phyloP scores from a whole-genome alignment of 257 asterid species.

The Ajuga chamaepitys region DNA sequence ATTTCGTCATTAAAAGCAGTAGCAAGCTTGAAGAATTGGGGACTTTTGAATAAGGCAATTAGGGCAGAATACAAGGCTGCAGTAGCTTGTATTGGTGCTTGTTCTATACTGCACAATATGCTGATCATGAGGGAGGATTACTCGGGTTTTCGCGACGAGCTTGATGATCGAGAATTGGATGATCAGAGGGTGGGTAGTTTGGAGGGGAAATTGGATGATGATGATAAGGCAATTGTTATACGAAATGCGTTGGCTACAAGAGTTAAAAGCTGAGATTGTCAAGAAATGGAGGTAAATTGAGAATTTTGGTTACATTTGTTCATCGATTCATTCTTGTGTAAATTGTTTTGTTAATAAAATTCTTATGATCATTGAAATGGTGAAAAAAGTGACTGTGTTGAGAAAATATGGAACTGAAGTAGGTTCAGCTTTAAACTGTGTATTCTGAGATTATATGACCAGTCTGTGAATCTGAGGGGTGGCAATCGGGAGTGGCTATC shows the following conservation, averaged over 20 bases:
- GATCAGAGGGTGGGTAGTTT: conserved; percentile 11
- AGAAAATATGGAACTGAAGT: no score
- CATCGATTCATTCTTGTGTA: not conserved
- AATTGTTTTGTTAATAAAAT: not conserved
- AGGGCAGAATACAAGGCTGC: conserved; percentile 43
- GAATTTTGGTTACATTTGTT: conserved; percentile 4
- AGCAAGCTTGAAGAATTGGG: conserved; percentile 74
- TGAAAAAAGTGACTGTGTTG: no score
- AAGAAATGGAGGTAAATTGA: not conserved
- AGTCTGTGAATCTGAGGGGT: no score
- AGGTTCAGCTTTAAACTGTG: no score
- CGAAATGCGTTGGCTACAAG: conserved; percentile 46
- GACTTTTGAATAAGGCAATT: conserved; percentile 39
- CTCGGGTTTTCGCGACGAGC: conserved; percentile 55
- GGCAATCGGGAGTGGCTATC: no score
- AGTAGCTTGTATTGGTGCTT: conserved; percentile 73
- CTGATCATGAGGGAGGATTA: conserved; percentile 70
- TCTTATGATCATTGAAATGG: conserved; percentile 1
- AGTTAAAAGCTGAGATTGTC: conserved; percentile 18
- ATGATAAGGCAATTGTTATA: conserved; percentile 24
- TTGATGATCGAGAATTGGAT: conserved; percentile 13
- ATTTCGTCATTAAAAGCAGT: conserved; percentile 29
- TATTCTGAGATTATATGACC: no score
- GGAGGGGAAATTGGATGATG: conserved; percentile 18
- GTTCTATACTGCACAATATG: conserved; percentile 84